Evolutionary conservation across 2,329 filamentous ascomycete genomes (phyloP), one percentile per base, ranked within the genome.

Genomic region (Fusarium austroafricanum): DNA sequence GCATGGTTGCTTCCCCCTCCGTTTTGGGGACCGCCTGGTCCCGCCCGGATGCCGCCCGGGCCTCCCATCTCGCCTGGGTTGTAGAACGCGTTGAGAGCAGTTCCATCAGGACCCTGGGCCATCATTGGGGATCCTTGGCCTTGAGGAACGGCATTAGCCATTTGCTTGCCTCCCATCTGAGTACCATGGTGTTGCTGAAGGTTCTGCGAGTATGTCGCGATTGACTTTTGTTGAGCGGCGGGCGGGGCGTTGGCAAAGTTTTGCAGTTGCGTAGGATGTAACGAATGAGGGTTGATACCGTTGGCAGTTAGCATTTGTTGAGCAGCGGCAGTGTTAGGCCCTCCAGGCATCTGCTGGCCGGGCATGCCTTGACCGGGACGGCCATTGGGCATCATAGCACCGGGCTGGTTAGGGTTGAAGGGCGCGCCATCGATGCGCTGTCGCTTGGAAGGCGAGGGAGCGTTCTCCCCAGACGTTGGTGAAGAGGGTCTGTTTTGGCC

Each of bases 391-490:
- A 91, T 91, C 86, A 94, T 91, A 66, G 65, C 72, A 10, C 81
- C 84, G 58, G 82, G 81, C 73, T 90, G 91, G 75, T 89, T 90
- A 66, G 90, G 89, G 76, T 92, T 92, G 80, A 93, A 93, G 11
- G 86, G 85, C 33, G 85, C 85, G 73, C 88, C 87, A 75, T 90
- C 89, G 63, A 97, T 87, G 58, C 94, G 92, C 59, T 90, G 92
- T 75, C 94, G 88, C 83, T 98, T 98, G 67, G 92, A 95, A 3
- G 95, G 95, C 31, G 95, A 98, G 6, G 94, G 93, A 26, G 93
- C 94, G 75, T 96, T 96, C 53, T 97, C 94, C 55, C 89, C 90
- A 37, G 91, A 90, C 50, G 90, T 89, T 10, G 95, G 95, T 33
- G 95, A 97, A 59, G 90, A 89, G 28, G 93, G 90, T 61, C 94